Percentiles rank a stretch among this genome's conserved stretches.
Evolutionary conservation across 495 filamentous ascomycete genomes (phyloP).

Genomic region (Hypoxylon intermedium): DNA sequence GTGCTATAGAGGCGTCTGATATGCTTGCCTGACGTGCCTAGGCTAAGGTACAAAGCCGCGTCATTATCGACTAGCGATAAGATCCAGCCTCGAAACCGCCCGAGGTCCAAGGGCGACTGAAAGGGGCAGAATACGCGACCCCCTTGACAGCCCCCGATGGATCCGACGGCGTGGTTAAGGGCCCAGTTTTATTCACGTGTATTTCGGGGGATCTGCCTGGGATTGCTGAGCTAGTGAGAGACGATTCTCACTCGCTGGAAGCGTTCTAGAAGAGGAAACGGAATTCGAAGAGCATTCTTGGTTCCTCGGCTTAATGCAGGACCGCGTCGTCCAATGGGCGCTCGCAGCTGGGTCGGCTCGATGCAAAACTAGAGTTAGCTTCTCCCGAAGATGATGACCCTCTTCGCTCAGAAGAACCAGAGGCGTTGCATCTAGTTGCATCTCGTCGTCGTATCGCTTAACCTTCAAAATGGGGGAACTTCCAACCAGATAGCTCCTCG

Average conservation of each 20-base stretch:
- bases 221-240: slow-evolving; percentile 27
- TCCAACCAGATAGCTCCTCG: slow-evolving; percentile 14
- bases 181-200: slow-evolving; percentile 40
- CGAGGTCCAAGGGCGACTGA: slow-evolving; percentile 1
- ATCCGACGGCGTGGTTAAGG: slow-evolving; percentile 39
- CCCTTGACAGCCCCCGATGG: slow-evolving; percentile 32
- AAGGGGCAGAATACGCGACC: slow-evolving; percentile 30
- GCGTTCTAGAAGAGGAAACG: slow-evolving; percentile 38
- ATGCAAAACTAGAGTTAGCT: slow-evolving; percentile 29
- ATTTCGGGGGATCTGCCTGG: slow-evolving; percentile 37
- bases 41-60: slow-evolving; percentile 20
- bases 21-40: slow-evolving; percentile 2
- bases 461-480: slow-evolving; percentile 28
- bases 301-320: slow-evolving; percentile 40
- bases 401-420: slow-evolving; percentile 8
- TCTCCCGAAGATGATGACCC: slow-evolving; percentile 17
- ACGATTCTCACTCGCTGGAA: slow-evolving; percentile 34
- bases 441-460: slow-evolving; percentile 37
- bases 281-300: slow-evolving; percentile 19
- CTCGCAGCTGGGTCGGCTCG: slow-evolving; percentile 9
- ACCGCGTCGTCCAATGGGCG: slow-evolving; percentile 30
- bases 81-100: slow-evolving; percentile 27
- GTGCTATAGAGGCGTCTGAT: not conserved
- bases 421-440: slow-evolving; percentile 34
- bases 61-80: slow-evolving; percentile 25